A percentile compares a stretch with the other conserved stretches of the same genome.
These are phyloP conservation scores for Medicago ruthenica DNA, from an alignment of 306 rosid species.

Conservation along the genomic window DNA sequence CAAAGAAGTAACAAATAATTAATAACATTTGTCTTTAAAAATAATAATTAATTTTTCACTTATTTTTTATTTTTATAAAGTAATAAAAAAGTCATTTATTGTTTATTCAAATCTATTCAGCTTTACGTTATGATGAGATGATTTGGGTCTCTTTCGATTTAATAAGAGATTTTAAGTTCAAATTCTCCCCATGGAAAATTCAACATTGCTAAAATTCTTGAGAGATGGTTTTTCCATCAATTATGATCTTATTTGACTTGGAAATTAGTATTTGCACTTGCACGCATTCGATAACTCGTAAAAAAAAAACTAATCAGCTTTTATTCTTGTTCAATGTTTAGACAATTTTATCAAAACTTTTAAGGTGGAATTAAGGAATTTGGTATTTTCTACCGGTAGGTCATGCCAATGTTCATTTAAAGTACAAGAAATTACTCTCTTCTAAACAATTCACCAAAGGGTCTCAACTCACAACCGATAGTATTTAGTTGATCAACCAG, in stretches of 20 bases:
- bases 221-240: too few species aligned
- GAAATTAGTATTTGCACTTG: too few species aligned
- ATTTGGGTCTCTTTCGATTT: too few species aligned
- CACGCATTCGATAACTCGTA: too few species aligned
- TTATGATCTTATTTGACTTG: too few species aligned
- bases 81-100: background rate
- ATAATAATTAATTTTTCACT: background rate
- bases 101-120: too few species aligned
- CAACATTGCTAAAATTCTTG: too few species aligned
- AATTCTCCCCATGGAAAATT: too few species aligned
- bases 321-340: background rate
- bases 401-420: slow-evolving; percentile 17
- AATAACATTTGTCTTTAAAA: too few species aligned
- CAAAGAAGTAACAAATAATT: too few species aligned
- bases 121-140: too few species aligned
- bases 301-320: background rate
- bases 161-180: too few species aligned
- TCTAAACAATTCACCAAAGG: slow-evolving; percentile 29
- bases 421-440: slow-evolving; percentile 33
- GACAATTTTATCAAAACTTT: background rate
- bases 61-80: background rate
- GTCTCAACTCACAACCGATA: background rate
- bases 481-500: slow-evolving; percentile 46
- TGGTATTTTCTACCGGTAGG: slow-evolving; percentile 20
- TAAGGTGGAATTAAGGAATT: background rate